Base-by-base conservation (phyloP, 108 stramenopile genomes). In the Pelagomonas calceolata region DNA sequence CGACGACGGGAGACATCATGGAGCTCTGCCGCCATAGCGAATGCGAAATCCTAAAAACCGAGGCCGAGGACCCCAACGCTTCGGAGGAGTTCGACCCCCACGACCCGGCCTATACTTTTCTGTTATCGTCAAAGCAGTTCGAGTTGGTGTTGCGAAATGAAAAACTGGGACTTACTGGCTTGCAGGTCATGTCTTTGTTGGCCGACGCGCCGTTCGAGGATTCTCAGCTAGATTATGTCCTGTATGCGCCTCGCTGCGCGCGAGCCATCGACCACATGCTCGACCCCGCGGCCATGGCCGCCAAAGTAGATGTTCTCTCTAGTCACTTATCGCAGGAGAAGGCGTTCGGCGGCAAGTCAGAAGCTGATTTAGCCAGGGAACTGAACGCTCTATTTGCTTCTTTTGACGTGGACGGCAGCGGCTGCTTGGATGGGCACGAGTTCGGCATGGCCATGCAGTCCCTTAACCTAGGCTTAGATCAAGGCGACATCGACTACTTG, bases 21-120 rank as follows among this genome's bases (percentile, higher is more conserved):
- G 78, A 75, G 43, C 75, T 83, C 30, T 83, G 82, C 71, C 60
- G 74, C 33, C 80, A 80, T 34, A 75, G 76, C 73, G 82, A 83
- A 34, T 29, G 30, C 33, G 67, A 78, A 36, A 73, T 64, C 4
- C 7, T 66, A 33, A 9, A 15, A 3, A 30, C 9, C 63, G 65
- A 72, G 12, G 3, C 10, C 21, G 44, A 74, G 16, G 68, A 33
- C 36, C 33, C 63, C 32, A 63, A 70, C 66, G 60, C 73, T 31
- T 34, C 74, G 21, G 34, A 51, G 12, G 31, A 73, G 32, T 65
- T 36, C 30, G 77, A 68, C 78, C 36, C 46, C 36, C 45, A 75
- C 36, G 44, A 77, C n/a, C 68, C 72, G 16, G 75, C 74, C 72
- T 75, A 32, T 35, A 35, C 12, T 67, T 63, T 76, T 65, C 26